Percentiles rank a stretch among this genome's conserved stretches.
Evolutionary conservation across 768 basidiomycete species (phyloP).

Genomic region (Suillus variegatus): DNA sequence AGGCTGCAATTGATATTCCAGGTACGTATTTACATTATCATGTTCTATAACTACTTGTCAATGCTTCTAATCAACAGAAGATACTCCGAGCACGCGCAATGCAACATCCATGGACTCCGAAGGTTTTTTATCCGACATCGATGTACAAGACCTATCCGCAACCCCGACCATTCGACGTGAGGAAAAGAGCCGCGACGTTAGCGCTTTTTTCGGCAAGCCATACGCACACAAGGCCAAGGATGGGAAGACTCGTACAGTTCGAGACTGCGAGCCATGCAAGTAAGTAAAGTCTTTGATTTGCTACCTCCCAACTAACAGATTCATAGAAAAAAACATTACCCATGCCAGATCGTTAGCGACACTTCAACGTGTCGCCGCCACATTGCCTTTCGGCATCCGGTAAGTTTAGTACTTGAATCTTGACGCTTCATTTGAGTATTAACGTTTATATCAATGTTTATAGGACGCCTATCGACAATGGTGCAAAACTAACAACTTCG

Average conservation of each 20-base stretch:
- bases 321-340: slow-evolving; percentile 3
- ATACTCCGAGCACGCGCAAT: not conserved
- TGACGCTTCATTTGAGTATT: not conserved
- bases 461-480: slow-evolving; percentile 30
- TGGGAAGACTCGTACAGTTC: not conserved
- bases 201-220: not conserved
- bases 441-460: not conserved
- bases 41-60: not conserved
- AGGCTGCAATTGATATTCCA: not conserved
- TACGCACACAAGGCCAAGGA: not conserved
- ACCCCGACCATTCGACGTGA: not conserved
- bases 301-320: not conserved
- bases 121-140: slow-evolving; percentile 17
- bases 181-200: not conserved
- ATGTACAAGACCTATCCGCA: slow-evolving; percentile 6
- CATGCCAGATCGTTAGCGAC: slow-evolving; percentile 4
- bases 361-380: slow-evolving; percentile 1
- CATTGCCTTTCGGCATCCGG: not conserved
- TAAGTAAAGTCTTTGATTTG: not conserved
- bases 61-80: not conserved
- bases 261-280: slow-evolving; percentile 1
- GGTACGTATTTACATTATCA: not conserved
- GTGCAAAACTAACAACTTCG: slow-evolving; percentile 26
- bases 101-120: slow-evolving; percentile 8
- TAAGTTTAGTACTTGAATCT: not conserved